Evolutionary conservation across 345 rosid species (phyloP).

Genomic region (Lumnitzera littorea): DNA sequence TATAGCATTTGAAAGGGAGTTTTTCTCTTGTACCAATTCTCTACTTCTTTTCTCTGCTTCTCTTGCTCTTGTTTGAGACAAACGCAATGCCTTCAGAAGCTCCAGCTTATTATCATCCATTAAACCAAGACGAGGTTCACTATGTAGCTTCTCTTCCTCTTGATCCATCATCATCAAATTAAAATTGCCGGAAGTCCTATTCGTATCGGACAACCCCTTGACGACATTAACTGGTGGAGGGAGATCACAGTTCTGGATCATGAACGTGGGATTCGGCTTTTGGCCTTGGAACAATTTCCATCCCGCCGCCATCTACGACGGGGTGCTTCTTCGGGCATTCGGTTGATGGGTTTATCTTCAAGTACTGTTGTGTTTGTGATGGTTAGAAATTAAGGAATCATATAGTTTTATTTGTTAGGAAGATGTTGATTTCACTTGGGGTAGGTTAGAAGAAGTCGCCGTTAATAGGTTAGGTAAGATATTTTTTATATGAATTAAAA

Average conservation of each 20-base stretch:
- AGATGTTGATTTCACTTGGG: too few relatives aligned
- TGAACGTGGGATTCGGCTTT: not conserved
- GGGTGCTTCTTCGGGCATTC: too few relatives aligned
- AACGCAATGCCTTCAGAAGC: conserved; percentile 50
- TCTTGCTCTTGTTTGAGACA: conserved; percentile 61
- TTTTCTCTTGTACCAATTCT: conserved; percentile 31
- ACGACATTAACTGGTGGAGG: conserved; percentile 50
- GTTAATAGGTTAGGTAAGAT: too few relatives aligned
- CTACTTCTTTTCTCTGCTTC: conserved; percentile 51
- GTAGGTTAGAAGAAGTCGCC: too few relatives aligned
- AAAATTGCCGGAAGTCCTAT: not conserved
- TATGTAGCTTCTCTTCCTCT: conserved; percentile 2
- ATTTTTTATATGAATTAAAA: too few relatives aligned
- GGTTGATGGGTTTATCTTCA: too few relatives aligned
- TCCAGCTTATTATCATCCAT: conserved; percentile 25
- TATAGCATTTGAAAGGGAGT: conserved; percentile 24
- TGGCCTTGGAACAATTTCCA: too few relatives aligned
- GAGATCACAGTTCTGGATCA: conserved; percentile 49
- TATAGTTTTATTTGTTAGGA: too few relatives aligned
- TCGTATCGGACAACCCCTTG: conserved; percentile 20
- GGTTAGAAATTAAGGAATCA: too few relatives aligned
- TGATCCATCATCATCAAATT: conserved; percentile 9
- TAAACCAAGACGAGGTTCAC: too few relatives aligned
- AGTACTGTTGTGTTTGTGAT: too few relatives aligned
- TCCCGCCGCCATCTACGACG: too few relatives aligned